These are phyloP conservation scores for Elsinoe batatas DNA, from an alignment of 2,329 filamentous ascomycete species.

Conservation along the genomic window DNA sequence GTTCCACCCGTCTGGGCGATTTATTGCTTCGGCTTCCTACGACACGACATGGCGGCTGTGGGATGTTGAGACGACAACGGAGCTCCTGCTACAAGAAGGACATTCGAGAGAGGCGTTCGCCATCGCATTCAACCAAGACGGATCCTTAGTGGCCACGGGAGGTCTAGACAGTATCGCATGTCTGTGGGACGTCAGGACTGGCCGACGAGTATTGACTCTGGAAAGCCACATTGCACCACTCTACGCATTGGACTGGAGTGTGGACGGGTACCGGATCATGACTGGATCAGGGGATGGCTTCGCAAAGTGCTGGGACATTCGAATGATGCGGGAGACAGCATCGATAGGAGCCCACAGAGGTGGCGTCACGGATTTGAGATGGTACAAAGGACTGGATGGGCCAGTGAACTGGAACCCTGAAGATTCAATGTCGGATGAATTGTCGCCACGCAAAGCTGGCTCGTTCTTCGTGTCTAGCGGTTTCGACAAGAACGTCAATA, in stretches of 20 bases:
- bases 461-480: slow-evolving; percentile 87
- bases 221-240: slow-evolving; percentile 92
- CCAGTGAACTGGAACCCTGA: slow-evolving; percentile 34
- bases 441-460: slow-evolving; percentile 67
- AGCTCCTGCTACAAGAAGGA: slow-evolving; percentile 82
- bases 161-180: slow-evolving; percentile 89
- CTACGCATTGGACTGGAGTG: slow-evolving; percentile 83
- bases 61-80: slow-evolving; percentile 78
- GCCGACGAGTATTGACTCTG: slow-evolving; percentile 89
- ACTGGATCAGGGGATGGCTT: slow-evolving; percentile 89
- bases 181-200: slow-evolving; percentile 89
- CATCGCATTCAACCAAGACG: slow-evolving; percentile 81
- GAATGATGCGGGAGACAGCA: slow-evolving; percentile 73
- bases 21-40: slow-evolving; percentile 85
- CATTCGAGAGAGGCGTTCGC: slow-evolving; percentile 90
- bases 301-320: slow-evolving; percentile 95
- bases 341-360: slow-evolving; percentile 85
- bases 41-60: slow-evolving; percentile 96
- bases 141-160: slow-evolving; percentile 81
- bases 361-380: slow-evolving; percentile 83
- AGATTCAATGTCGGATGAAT: slow-evolving; percentile 22
- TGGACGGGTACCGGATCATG: slow-evolving; percentile 85
- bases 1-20: slow-evolving; percentile 85
- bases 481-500: slow-evolving; percentile 89
- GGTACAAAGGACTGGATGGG: slow-evolving; percentile 83